Evolutionary conservation across 441 rosid species (phyloP).

Genomic region (Sinapis alba): DNA sequence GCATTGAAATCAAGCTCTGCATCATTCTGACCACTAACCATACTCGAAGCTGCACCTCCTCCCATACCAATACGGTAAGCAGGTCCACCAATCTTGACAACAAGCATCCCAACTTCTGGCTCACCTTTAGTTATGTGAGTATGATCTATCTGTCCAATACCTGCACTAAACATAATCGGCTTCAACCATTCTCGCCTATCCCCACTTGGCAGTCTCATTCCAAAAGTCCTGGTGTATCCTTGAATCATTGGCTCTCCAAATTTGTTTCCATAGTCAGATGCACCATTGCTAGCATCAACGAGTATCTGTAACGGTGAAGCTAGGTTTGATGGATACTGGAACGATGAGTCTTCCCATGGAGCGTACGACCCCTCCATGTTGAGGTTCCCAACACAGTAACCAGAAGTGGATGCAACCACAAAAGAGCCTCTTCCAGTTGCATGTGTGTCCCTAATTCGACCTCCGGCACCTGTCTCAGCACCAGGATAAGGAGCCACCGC

Average conservation of each 20-base stretch:
- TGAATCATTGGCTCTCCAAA: constrained; percentile 96
- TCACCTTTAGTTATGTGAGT: constrained; percentile 81
- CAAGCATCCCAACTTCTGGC: constrained; percentile 90
- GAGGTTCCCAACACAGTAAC: constrained; percentile 91
- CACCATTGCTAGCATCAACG: constrained; percentile 93
- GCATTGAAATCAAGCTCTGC: constrained; percentile 98
- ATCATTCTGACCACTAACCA: constrained; percentile 96
- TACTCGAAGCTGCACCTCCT: constrained; percentile 97
- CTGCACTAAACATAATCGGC: constrained; percentile 97
- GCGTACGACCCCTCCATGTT: constrained; percentile 78
- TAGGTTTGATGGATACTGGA: constrained; percentile 74
- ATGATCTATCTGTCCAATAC: constrained; percentile 96
- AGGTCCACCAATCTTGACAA: constrained; percentile 97
- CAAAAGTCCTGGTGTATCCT: constrained; percentile 88
- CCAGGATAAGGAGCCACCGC: constrained; percentile 99
- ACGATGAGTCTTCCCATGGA: constrained; percentile 91
- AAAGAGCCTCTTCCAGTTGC: constrained; percentile 97
- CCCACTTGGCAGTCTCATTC: constrained; percentile 93
- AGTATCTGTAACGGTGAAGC: constrained; percentile 96
- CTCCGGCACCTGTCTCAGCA: constrained; percentile 98
- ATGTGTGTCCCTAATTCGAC: constrained; percentile 95
- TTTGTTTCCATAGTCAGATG: constrained; percentile 94
- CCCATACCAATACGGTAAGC: constrained; percentile 99
- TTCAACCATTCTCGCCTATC: constrained; percentile 97
- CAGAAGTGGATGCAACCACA: constrained; percentile 87